Conservation (phyloP, 495 filamentous ascomycete genomes). For the Penicillium chermesinum region DNA sequence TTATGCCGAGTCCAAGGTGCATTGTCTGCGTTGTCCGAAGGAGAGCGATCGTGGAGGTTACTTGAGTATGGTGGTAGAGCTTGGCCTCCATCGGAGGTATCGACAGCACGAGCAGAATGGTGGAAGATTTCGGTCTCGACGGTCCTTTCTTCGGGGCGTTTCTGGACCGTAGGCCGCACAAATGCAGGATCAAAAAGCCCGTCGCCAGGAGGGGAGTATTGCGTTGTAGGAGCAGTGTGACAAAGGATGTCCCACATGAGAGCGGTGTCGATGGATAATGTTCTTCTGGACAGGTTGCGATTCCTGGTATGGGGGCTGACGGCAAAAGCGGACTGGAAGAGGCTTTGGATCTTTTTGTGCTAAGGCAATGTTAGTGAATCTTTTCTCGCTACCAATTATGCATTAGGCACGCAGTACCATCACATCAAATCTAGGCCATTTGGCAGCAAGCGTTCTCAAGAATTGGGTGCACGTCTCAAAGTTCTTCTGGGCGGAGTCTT, state of each 20-base stretch:
- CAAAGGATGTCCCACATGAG: slow-evolving; percentile 45
- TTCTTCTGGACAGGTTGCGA: slow-evolving; percentile 30
- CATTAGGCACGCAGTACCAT: slow-evolving; percentile 18
- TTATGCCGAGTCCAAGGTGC: slow-evolving; percentile 4
- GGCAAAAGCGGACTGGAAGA: slow-evolving; percentile 33
- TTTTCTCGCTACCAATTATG: background rate
- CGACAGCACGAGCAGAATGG: slow-evolving; percentile 33
- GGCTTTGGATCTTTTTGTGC: slow-evolving; percentile 31
- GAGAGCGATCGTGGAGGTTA: slow-evolving; percentile 1
- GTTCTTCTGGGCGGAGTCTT: slow-evolving; percentile 34
- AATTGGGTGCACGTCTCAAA: slow-evolving; percentile 35
- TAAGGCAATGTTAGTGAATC: slow-evolving; percentile 4
- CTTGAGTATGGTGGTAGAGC: slow-evolving; percentile 26
- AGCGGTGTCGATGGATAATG: slow-evolving; percentile 35
- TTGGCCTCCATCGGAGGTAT: slow-evolving; percentile 39
- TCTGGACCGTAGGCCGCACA: slow-evolving; percentile 7
- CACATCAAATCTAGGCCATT: slow-evolving; percentile 29
- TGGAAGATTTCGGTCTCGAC: slow-evolving; percentile 40
- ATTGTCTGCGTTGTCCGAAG: slow-evolving; percentile 3
- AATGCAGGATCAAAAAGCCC: slow-evolving; percentile 28
- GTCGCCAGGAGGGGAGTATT: slow-evolving; percentile 11
- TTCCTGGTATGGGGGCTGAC: slow-evolving; percentile 25
- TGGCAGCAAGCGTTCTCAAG: slow-evolving; percentile 24
- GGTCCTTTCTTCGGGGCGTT: slow-evolving; percentile 20
- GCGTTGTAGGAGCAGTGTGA: slow-evolving; percentile 20